Conservation (phyloP, 805 yeast species). For the Yarrowia alimentaria region DNA sequence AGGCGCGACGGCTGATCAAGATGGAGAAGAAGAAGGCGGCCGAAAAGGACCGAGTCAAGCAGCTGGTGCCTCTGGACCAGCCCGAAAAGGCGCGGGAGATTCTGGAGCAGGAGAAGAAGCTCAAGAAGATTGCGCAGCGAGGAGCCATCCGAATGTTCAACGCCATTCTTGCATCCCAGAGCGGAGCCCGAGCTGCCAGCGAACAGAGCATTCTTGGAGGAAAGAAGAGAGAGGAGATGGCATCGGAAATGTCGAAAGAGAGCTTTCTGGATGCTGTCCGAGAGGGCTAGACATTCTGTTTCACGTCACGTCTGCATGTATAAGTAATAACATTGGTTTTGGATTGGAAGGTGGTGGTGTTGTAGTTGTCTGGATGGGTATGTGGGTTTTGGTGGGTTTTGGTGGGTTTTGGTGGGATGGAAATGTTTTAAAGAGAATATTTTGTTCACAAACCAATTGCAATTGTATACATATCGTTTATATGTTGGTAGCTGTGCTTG, state of each 20-base stretch:
- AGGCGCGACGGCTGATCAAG: conserved; percentile 69
- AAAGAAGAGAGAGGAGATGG: conserved; percentile 44
- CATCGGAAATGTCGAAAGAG: conserved; percentile 82
- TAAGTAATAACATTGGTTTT: not conserved
- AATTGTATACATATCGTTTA: too few species aligned
- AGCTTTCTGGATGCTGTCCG: conserved; percentile 78
- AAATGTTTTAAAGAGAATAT: too few species aligned
- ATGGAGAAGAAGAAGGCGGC: conserved; percentile 68
- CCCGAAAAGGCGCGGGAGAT: conserved; percentile 54
- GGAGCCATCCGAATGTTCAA: conserved; percentile 85
- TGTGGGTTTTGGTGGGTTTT: too few species aligned
- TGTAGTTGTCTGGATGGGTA: not conserved
- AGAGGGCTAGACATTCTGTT: conserved; percentile 1
- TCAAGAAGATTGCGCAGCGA: conserved; percentile 79
- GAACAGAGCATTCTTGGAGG: conserved; percentile 30
- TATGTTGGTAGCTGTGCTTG: too few species aligned
- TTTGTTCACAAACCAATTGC: too few species aligned
- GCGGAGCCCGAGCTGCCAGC: conserved; percentile 46
- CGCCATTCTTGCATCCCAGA: conserved; percentile 78
- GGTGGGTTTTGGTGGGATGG: too few species aligned
- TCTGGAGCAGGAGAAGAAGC: conserved; percentile 63
- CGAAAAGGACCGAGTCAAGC: conserved; percentile 64
- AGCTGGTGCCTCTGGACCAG: conserved; percentile 64
- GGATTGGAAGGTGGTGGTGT: not conserved
- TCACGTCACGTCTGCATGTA: too few species aligned